Base-by-base conservation (phyloP, 2,329 filamentous ascomycete genomes). In the Neoscytalidium dimidiatum region DNA sequence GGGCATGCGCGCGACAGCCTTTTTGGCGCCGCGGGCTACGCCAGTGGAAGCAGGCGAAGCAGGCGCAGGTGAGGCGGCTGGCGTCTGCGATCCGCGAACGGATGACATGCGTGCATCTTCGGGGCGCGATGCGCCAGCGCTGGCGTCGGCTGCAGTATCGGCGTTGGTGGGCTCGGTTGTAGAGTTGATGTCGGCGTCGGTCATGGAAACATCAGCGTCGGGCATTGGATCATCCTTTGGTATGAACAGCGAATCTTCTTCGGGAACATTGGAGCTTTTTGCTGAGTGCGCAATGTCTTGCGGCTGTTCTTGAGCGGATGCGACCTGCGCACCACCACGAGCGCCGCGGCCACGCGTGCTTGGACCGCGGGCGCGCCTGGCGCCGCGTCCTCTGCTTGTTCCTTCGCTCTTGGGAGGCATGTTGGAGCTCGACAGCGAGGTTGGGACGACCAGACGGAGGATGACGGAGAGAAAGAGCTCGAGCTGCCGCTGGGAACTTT, bases 331-430 rank as follows among this genome's bases (percentile, higher is more conserved):
- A 44, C 64, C 38, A 52, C 64, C 29, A 51, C 33, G 33, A 61
- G 66, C 21, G 70, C 64, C 28, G 66, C 58, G 43, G 64, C 64
- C 11, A 65, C 65, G 58, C 67, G 60, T 23, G 67, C 57, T 31
- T 67, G 70, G 14, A 68, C 72, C 64, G 68, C 71, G 61, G 71
- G 26, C 67, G 31, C 56, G 58, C 7, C 66, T 66, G 38, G 67
- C 67, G 53, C 66, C 44, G 2, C 71, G 71, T 17, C 72, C 69
- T 2, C 71, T 70, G 17, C 28, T 46, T 3, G 38, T 35, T 61
- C 58, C 26, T 35, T 62, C 53, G 70, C 68, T 65, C 68, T 74
- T 75, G 48, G 74, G 74, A 44, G 74, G 74, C 75, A 77, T 77
- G 68, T 64, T 46, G 57, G 44, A 3, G n/a, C n/a, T 46, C n/a